phyloP scores from a whole-genome alignment of 2,329 filamentous ascomycete species.

The Colletotrichum musae region DNA sequence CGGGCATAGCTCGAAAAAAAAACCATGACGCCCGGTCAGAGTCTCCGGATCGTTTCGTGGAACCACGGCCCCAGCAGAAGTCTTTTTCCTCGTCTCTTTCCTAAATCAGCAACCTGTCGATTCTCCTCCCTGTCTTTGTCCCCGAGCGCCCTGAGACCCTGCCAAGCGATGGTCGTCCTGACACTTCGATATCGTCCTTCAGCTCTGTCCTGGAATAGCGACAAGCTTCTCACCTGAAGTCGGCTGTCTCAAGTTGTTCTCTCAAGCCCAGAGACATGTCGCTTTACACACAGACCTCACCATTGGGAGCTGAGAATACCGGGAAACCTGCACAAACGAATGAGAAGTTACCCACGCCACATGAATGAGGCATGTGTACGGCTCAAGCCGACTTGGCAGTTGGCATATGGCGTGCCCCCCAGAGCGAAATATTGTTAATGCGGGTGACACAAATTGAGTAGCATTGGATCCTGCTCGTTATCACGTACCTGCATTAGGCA shows the following conservation, averaged over 20 bases:
- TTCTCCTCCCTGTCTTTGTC: background rate
- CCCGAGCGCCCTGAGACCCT: slow-evolving; percentile 17
- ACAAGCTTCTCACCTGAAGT: slow-evolving; percentile 23
- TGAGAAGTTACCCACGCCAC: background rate
- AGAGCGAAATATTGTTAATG: background rate
- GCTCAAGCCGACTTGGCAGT: background rate
- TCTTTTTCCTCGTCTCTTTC: background rate
- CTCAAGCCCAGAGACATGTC: background rate
- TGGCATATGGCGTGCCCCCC: background rate
- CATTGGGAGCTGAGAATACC: too few relatives aligned
- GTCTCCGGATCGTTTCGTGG: background rate
- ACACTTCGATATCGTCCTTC: slow-evolving; percentile 19
- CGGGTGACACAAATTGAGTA: too few relatives aligned
- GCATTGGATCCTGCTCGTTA: background rate
- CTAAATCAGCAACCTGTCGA: too few relatives aligned
- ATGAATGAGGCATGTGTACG: background rate
- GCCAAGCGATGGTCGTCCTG: slow-evolving; percentile 17
- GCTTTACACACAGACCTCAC: slow-evolving; percentile 5
- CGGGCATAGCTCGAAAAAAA: slow-evolving; percentile 5
- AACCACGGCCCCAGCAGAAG: background rate
- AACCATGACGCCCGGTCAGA: slow-evolving; percentile 1
- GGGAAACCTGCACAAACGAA: too few relatives aligned
- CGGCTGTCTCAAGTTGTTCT: slow-evolving; percentile 1
- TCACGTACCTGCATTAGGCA: slow-evolving; percentile 22
- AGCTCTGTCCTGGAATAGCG: slow-evolving; percentile 28